These are phyloP conservation scores for Globisporangium viniferum DNA, from an alignment of 352 stramenopile genomes.

Conservation along the genomic window DNA sequence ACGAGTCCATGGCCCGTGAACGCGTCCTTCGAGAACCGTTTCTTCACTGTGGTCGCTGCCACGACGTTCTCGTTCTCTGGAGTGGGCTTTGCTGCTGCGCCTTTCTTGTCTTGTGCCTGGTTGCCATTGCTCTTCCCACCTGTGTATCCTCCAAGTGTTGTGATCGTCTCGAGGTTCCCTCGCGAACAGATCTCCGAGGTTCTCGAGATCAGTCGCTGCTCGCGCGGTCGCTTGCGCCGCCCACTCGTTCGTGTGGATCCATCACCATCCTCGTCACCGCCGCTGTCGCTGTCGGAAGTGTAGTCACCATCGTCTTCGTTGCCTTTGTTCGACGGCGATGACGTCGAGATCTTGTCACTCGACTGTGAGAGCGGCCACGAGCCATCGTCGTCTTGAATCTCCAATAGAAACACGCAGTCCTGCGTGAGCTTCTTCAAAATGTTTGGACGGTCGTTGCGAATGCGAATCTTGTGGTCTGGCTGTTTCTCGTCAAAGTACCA, in stretches of 20 bases:
- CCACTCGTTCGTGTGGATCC: constrained; percentile 5
- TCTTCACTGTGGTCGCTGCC: constrained; percentile 39
- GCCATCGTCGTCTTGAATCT: constrained; percentile 82
- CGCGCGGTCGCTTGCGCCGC: constrained; percentile 36
- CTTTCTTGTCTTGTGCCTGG: constrained; percentile 9
- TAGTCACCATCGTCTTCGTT: constrained; percentile 2
- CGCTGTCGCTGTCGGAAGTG: constrained; percentile 8
- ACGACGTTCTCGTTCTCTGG: constrained; percentile 29
- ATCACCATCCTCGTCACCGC: constrained; percentile 19
- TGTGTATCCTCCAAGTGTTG: constrained; percentile 30
- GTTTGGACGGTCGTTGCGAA: constrained; percentile 40
- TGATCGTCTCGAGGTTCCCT: constrained; percentile 64
- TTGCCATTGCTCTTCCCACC: constrained; percentile 17
- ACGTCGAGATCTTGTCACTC: constrained; percentile 31
- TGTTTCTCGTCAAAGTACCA: constrained; percentile 82
- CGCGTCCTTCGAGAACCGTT: constrained; percentile 69
- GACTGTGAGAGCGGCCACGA: constrained; percentile 82
- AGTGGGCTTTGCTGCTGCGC: neutral
- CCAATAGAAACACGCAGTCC: constrained; percentile 75
- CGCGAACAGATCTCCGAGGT: constrained; percentile 77
- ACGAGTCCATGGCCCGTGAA: constrained; percentile 82
- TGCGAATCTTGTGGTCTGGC: constrained; percentile 64
- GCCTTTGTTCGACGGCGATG: constrained; percentile 25
- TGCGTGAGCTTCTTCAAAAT: constrained; percentile 64
- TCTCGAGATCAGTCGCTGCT: constrained; percentile 43